Evolutionary conservation across 2,329 filamentous ascomycete genomes (phyloP).

Genomic region (Alternaria ethzedia): DNA sequence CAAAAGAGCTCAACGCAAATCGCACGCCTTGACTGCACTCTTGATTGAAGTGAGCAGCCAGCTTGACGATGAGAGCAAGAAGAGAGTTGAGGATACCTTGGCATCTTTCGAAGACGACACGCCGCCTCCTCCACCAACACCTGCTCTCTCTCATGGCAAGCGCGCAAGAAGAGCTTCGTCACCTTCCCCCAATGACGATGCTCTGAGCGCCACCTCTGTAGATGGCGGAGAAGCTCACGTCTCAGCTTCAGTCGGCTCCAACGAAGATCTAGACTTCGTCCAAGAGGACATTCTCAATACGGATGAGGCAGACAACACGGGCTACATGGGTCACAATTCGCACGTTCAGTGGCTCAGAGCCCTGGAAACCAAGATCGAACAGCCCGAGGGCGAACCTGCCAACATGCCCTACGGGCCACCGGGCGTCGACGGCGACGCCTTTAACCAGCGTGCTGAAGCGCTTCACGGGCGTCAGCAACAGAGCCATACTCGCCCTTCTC

Average conservation of each 20-base stretch:
- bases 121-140: background rate
- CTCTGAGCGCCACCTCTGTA: background rate
- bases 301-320: constrained; percentile 23
- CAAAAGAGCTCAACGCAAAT: constrained; percentile 19
- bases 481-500: background rate
- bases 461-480: constrained; percentile 1
- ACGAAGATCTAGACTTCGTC: constrained; percentile 17
- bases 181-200: constrained; percentile 1
- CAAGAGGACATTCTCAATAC: constrained; percentile 28
- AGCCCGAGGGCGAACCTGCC: constrained; percentile 10
- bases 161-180: constrained; percentile 2
- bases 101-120: constrained; percentile 12
- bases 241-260: constrained; percentile 17
- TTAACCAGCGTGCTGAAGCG: constrained; percentile 5
- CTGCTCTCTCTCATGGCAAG: constrained; percentile 4
- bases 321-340: constrained; percentile 34
- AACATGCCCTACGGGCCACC: constrained; percentile 24
- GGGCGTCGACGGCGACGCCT: constrained; percentile 15
- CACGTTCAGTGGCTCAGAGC: constrained; percentile 35
- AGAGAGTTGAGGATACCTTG: constrained; percentile 19
- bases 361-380: constrained; percentile 12
- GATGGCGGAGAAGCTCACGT: constrained; percentile 7
- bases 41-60: constrained; percentile 22
- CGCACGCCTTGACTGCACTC: constrained; percentile 18
- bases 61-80: constrained; percentile 12